A percentile compares a stretch with the other conserved stretches of the same genome.
These are phyloP conservation scores for Phlebiopsis gigantea DNA, from an alignment of 768 basidiomycete species.

Conservation along the genomic window DNA sequence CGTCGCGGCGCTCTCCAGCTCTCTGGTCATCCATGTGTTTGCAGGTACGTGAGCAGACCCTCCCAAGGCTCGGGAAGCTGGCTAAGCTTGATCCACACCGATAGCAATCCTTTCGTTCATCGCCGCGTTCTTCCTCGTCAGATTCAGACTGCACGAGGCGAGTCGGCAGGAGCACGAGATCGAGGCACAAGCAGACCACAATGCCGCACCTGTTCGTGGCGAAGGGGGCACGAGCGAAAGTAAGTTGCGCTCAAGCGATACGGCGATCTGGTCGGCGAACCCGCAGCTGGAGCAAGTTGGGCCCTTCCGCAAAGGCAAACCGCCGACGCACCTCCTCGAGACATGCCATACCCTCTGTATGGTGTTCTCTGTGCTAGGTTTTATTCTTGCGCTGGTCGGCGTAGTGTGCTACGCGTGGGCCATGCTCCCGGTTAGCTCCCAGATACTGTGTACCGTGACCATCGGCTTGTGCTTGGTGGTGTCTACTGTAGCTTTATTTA, in stretches of 20 bases:
- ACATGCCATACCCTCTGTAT: conserved; percentile 47
- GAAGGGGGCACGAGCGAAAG: background rate
- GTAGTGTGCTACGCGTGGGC: conserved; percentile 50
- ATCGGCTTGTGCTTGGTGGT: conserved; percentile 31
- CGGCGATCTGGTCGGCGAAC: conserved; percentile 34
- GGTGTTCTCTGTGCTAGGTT: conserved; percentile 40
- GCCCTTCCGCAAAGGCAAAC: conserved; percentile 32
- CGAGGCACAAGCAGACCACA: conserved; percentile 17
- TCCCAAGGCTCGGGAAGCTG: too few species aligned
- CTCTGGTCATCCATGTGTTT: conserved; percentile 49
- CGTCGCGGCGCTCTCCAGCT: conserved; percentile 44
- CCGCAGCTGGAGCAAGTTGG: conserved; percentile 51
- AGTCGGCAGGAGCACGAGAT: conserved; percentile 40
- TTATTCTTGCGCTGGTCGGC: conserved; percentile 44
- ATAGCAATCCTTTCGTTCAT: conserved; percentile 44
- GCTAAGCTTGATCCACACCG: background rate
- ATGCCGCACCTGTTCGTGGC: background rate
- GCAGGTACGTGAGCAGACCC: conserved; percentile 39
- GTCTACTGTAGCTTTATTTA: conserved; percentile 12
- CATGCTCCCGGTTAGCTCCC: conserved; percentile 37
- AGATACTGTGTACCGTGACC: conserved; percentile 37
- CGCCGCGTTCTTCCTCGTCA: conserved; percentile 50
- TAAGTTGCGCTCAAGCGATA: background rate
- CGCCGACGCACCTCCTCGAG: conserved; percentile 42
- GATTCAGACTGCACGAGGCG: conserved; percentile 51